Evolutionary conservation across 345 rosid genomes (phyloP), one percentile per base, ranked within the genome.

Genomic region (Clausena lansium): DNA sequence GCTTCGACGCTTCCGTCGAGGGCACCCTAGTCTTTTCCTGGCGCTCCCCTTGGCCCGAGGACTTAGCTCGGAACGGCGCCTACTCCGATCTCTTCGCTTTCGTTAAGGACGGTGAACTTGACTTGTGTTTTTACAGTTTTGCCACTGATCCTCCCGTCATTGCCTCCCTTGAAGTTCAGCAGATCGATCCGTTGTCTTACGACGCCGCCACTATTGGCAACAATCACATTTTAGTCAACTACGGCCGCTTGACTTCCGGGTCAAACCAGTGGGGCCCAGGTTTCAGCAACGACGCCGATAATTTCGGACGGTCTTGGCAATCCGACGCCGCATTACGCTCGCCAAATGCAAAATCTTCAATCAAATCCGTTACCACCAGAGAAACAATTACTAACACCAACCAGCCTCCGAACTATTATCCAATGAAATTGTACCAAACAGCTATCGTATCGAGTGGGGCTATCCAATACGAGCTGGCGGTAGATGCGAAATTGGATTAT

Each of bases 101-200:
- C 74, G 89, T 97, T 57, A 63, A 72, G 8, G 98, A 94, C 84
- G 97, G 96, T 7, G 92, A 93, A 63, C 93, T 90, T 1, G 99
- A 91, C 72, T 70, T 97, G 30, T 97, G 99, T 79, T 94, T 97
- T 79, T 93, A 93, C 84, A 91, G 98, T 78, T 88, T 97, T 47
- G 99, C 98, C 65, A 97, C 99, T 22, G 98, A 97, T 70, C 89
- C 98, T 79, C 98, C 98, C 1, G 84, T 94, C n/a, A 81, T 97
- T 15, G 98, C 94, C 54, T 91, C 98, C 2, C 88, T 97, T 4
- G 91, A 92, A 50, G 78, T 97, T 69, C 79, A 86, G 10, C 95
- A 91, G 77, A 83, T 93, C 80, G 96, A 97, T 79, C 94, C 98
- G 1, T 54, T 75, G 2, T 89, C 99, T 0, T 97, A 97, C 70